Evolutionary conservation across 345 rosid species (phyloP).

Genomic region (Triadica sebifera): DNA sequence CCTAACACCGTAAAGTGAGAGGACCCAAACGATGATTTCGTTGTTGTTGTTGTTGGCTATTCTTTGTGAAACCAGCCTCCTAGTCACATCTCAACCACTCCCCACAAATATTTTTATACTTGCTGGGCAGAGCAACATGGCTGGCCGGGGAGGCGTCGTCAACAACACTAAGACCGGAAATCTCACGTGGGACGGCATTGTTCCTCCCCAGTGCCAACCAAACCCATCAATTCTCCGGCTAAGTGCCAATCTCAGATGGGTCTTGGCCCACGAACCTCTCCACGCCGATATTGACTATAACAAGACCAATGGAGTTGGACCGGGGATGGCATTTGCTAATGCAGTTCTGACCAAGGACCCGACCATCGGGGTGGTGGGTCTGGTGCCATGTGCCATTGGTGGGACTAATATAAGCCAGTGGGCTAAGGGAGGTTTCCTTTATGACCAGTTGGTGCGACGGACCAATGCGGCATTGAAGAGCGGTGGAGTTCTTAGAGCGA

Average conservation of each 20-base stretch:
- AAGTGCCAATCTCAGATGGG: constrained; percentile 22
- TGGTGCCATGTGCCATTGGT: constrained; percentile 30
- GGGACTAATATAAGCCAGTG: constrained; percentile 30
- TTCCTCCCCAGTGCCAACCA: constrained; percentile 27
- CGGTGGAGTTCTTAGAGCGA: constrained; percentile 20
- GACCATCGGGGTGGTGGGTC: constrained; percentile 16
- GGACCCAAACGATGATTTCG: constrained; percentile 10
- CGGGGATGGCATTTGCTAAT: constrained; percentile 33
- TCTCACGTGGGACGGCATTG: constrained; percentile 23
- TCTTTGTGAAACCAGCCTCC: background rate
- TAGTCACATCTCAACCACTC: background rate
- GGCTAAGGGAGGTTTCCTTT: constrained; percentile 29
- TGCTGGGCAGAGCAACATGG: constrained; percentile 40
- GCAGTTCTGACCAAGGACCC: constrained; percentile 22
- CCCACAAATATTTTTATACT: constrained; percentile 25
- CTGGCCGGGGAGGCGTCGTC: constrained; percentile 32
- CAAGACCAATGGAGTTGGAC: constrained; percentile 32
- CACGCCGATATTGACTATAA: constrained; percentile 30
- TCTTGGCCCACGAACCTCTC: constrained; percentile 30
- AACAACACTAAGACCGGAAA: constrained; percentile 13
- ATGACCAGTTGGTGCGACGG: constrained; percentile 24
- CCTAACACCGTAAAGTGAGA: constrained; percentile 8
- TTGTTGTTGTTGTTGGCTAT: constrained; percentile 8
- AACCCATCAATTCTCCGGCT: constrained; percentile 30
- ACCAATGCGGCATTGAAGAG: constrained; percentile 9